Evolutionary conservation across 2,329 filamentous ascomycete species (phyloP), one percentile per base, ranked within the genome.

Genomic region (Cryphonectria nitschkei): DNA sequence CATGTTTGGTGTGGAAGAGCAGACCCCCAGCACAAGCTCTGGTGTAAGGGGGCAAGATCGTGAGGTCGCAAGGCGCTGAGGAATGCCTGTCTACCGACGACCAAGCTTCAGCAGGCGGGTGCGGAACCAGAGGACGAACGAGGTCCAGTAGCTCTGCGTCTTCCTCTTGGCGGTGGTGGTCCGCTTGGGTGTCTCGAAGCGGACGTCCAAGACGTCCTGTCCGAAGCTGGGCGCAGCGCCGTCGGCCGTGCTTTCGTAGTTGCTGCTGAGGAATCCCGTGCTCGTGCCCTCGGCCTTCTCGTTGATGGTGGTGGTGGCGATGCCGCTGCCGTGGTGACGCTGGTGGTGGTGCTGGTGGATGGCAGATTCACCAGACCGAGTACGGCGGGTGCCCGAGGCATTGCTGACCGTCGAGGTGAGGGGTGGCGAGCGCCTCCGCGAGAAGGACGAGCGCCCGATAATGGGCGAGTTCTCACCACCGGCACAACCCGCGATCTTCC

Each of bases 111-210:
- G 78, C 43, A 88, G 79, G 71, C 85, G 83, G n/a, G 89, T 91
- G 72, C 88, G 83, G 37, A 91, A 77, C 89, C 89, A 91, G 69
- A 91, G 82, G 66, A 91, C 82, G 75, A 91, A 90, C 32, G 84
- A 85, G 9, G 86, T 89, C 88, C 89, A 91, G 54, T 88, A 84
- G 73, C 86, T 83, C 72, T 87, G 87, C 1, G 88, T 91, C 80
- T 86, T 88, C 74, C 83, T 84, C 81, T 90, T 91, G 70, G 87
- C 83, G 9, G 82, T 82, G 75, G 80, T 84, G 70, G 80, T 80
- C 70, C 86, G 81, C 52, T 80, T 78, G 5, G 80, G 81, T 52
- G 79, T 79, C 69, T 83, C 79, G 70, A 87, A 86, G 19, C 79
- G 79, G 26, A 84, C 81, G 2, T 83, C 81, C 26, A 84, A 81